Conservation (phyloP, 192 early-diverging fungal species). For the Entomortierella beljakovae region DNA sequence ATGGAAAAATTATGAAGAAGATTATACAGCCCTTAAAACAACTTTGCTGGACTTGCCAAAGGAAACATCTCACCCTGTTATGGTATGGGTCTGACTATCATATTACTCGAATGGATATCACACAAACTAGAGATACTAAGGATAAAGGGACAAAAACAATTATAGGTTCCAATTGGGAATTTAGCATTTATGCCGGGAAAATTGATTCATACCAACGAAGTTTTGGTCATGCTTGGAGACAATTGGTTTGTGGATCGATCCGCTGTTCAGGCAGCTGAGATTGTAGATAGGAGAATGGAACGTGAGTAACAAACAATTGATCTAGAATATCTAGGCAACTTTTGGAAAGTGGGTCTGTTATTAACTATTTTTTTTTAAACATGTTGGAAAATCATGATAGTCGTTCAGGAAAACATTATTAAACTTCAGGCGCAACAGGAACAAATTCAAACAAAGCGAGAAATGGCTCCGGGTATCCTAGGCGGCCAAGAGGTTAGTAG, state of each 20-base stretch:
- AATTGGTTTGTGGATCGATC: slow-evolving; percentile 93
- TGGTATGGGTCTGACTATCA: slow-evolving; percentile 53
- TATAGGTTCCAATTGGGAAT: slow-evolving; percentile 85
- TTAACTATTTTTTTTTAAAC: background rate
- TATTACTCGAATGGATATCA: background rate
- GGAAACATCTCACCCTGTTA: slow-evolving; percentile 59
- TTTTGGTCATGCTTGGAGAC: slow-evolving; percentile 88
- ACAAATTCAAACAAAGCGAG: slow-evolving; percentile 43
- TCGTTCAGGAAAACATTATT: slow-evolving; percentile 59
- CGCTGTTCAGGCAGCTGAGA: slow-evolving; percentile 76
- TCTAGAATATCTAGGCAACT: too few species aligned
- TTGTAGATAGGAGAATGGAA: slow-evolving; percentile 75
- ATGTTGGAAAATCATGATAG: slow-evolving; percentile 24
- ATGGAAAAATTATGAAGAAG: slow-evolving; percentile 68
- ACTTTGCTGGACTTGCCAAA: slow-evolving; percentile 61
- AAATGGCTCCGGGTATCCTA: slow-evolving; percentile 40
- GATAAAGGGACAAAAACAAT: too few species aligned
- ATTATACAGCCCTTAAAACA: slow-evolving; percentile 64
- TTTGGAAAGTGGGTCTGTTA: too few species aligned
- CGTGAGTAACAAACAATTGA: too few species aligned
- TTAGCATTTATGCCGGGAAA: slow-evolving; percentile 90
- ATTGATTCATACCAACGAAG: slow-evolving; percentile 93
- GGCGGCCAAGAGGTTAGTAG: slow-evolving; percentile 39
- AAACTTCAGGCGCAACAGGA: slow-evolving; percentile 65
- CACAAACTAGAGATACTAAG: too few species aligned